A percentile compares a stretch with the other conserved stretches of the same genome.
phyloP scores from a whole-genome alignment of 2,329 filamentous ascomycete species.

The Fonsecaea erecta region DNA sequence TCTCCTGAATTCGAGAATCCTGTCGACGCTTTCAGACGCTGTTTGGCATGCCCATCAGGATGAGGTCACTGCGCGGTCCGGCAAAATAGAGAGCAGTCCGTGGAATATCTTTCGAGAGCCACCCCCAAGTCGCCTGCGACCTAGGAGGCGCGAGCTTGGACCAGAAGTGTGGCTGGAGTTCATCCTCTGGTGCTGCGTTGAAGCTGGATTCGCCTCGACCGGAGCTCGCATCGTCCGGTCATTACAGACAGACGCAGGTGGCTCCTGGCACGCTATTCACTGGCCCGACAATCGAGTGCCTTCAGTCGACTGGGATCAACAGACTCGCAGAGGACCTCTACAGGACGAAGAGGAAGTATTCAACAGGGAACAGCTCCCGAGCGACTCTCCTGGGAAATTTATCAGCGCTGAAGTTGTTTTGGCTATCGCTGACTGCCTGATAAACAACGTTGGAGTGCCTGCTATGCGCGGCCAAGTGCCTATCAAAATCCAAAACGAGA shows the following conservation, averaged over 20 bases:
- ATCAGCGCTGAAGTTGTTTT: constrained; percentile 64
- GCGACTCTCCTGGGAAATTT: constrained; percentile 52
- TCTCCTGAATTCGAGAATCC: constrained; percentile 51
- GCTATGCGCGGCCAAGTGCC: constrained; percentile 24
- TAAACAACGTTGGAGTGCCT: constrained; percentile 52
- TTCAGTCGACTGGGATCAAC: constrained; percentile 30
- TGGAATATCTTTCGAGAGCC: constrained; percentile 41
- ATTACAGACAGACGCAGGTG: constrained; percentile 40
- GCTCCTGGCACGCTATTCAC: constrained; percentile 49
- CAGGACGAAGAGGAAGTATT: constrained; percentile 31
- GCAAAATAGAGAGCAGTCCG: constrained; percentile 40
- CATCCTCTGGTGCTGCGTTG: constrained; percentile 57
- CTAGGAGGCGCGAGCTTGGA: constrained; percentile 50
- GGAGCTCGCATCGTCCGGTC: constrained; percentile 47
- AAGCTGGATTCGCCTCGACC: constrained; percentile 50
- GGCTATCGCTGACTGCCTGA: constrained; percentile 59
- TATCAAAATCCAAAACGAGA: constrained; percentile 25
- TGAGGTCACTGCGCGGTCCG: constrained; percentile 45
- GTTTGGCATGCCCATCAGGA: constrained; percentile 51
- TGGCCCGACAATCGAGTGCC: constrained; percentile 40
- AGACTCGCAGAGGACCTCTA: constrained; percentile 22
- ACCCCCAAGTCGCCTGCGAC: constrained; percentile 47
- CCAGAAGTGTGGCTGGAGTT: constrained; percentile 57
- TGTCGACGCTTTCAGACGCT: constrained; percentile 54
- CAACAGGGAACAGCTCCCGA: constrained; percentile 40